phyloP scores from a whole-genome alignment of 139 green algal genomes.

The Diplosphaera chodatii region DNA sequence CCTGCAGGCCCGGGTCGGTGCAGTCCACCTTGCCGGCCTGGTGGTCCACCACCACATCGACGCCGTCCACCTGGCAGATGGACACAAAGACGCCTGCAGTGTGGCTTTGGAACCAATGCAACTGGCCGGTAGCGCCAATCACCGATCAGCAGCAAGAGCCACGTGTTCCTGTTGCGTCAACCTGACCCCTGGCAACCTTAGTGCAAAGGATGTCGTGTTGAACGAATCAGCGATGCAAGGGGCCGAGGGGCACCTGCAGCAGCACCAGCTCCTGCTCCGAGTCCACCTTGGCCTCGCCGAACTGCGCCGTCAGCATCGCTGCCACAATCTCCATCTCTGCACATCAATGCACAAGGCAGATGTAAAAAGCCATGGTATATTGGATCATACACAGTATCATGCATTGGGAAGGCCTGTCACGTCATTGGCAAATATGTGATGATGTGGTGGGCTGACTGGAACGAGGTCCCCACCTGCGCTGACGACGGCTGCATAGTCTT shows the following conservation, averaged over 20 bases:
- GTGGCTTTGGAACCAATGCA: too few relatives aligned
- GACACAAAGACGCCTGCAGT: too few relatives aligned
- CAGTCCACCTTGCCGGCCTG: conserved; percentile 56
- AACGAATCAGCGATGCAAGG: not conserved
- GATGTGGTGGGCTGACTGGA: too few relatives aligned
- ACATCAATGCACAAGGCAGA: too few relatives aligned
- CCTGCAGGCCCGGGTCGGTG: conserved; percentile 42
- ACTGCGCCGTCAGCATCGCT: conserved; percentile 67
- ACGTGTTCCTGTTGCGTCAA: too few relatives aligned
- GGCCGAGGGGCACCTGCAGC: conserved; percentile 25
- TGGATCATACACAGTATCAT: too few relatives aligned
- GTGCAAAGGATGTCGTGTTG: not conserved
- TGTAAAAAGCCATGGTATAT: too few relatives aligned
- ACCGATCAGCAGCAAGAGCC: too few relatives aligned
- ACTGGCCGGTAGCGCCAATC: too few relatives aligned
- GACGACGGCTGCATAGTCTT: conserved; percentile 2
- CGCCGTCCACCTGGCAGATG: conserved; percentile 43
- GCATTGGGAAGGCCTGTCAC: too few relatives aligned
- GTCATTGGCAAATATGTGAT: too few relatives aligned
- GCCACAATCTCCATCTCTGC: conserved; percentile 59
- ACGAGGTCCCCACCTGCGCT: not conserved
- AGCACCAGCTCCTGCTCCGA: conserved; percentile 33
- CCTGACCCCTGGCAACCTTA: not conserved
- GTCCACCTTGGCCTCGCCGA: conserved; percentile 54
- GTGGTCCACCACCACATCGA: conserved; percentile 38